A percentile compares a stretch with the other conserved stretches of the same genome.
phyloP scores from a whole-genome alignment of 176 grass and related monocot genomes.

The Puya raimondii region DNA sequence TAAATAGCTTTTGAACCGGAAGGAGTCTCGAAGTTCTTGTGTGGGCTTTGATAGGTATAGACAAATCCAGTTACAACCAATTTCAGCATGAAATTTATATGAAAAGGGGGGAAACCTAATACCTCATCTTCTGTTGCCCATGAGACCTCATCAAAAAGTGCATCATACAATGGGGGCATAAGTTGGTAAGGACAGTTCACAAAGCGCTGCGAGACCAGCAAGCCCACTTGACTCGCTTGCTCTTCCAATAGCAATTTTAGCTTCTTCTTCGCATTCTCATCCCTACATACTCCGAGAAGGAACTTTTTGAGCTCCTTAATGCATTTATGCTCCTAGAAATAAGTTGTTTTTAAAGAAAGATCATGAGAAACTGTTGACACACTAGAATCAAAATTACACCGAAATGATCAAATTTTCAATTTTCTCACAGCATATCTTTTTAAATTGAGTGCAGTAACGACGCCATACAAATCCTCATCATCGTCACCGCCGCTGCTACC shows the following conservation, averaged over 20 bases:
- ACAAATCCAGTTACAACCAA: neutral
- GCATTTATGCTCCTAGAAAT: slow-evolving; percentile 42
- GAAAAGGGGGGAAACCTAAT: neutral
- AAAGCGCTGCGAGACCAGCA: slow-evolving; percentile 67
- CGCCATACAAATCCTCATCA: slow-evolving; percentile 53
- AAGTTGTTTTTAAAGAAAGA: neutral
- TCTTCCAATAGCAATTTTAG: slow-evolving; percentile 49
- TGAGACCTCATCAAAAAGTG: slow-evolving; percentile 75
- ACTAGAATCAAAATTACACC: neutral
- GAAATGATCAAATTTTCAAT: neutral
- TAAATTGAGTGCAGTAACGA: slow-evolving; percentile 72
- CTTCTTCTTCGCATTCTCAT: slow-evolving; percentile 46
- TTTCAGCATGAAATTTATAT: neutral
- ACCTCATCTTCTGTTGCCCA: slow-evolving; percentile 99
- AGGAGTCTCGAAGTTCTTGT: slow-evolving; percentile 68
- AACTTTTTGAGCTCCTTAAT: slow-evolving; percentile 67
- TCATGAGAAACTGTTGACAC: slow-evolving; percentile 5
- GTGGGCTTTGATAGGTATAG: slow-evolving; percentile 44
- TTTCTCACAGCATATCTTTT: slow-evolving; percentile 37
- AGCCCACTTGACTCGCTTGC: slow-evolving; percentile 37
- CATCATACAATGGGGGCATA: slow-evolving; percentile 70
- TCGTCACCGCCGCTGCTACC: slow-evolving; percentile 2
- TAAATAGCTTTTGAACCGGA: slow-evolving; percentile 72
- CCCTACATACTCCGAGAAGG: slow-evolving; percentile 41
- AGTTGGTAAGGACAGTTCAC: slow-evolving; percentile 80